phyloP scores from a whole-genome alignment of 768 basidiomycete genomes.

The Hysterangium stoloniferum region DNA sequence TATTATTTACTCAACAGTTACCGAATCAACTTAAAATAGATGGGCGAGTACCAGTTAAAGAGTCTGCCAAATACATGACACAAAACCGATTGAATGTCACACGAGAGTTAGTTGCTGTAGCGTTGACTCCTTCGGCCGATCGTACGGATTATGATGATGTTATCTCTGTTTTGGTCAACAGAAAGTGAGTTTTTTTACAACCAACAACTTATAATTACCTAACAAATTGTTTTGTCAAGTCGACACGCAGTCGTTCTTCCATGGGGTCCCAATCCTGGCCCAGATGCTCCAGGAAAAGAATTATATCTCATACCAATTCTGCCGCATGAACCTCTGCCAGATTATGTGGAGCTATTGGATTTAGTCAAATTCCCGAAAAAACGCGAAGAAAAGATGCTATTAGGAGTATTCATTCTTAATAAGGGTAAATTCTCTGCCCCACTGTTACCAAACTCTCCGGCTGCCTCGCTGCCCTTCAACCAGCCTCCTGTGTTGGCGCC shows the following conservation, averaged over 20 bases:
- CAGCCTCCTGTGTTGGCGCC: background rate
- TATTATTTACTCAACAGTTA: constrained; percentile 68
- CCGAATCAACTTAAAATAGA: constrained; percentile 65
- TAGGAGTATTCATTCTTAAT: constrained; percentile 80
- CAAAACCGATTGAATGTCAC: constrained; percentile 68
- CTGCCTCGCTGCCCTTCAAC: constrained; percentile 12
- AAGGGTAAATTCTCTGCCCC: constrained; percentile 63
- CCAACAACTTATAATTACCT: constrained; percentile 10
- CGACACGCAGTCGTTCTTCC: constrained; percentile 84
- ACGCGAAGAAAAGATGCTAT: constrained; percentile 56
- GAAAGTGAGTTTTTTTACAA: constrained; percentile 51
- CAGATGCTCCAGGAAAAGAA: constrained; percentile 73
- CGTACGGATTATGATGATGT: constrained; percentile 52
- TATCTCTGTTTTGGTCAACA: constrained; percentile 59
- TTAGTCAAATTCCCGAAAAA: constrained; percentile 59
- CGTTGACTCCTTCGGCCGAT: constrained; percentile 49
- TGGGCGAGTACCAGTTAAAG: constrained; percentile 73
- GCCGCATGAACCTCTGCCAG: constrained; percentile 61
- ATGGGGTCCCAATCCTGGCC: constrained; percentile 71
- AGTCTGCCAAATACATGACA: constrained; percentile 69
- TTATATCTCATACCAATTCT: constrained; percentile 77
- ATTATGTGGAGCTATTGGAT: constrained; percentile 79
- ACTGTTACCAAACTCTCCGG: constrained; percentile 24
- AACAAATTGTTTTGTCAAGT: constrained; percentile 31
- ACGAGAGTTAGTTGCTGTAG: constrained; percentile 75